Conservation (phyloP, 2,329 filamentous ascomycete species). For the Paramyrothecium sp. region DNA sequence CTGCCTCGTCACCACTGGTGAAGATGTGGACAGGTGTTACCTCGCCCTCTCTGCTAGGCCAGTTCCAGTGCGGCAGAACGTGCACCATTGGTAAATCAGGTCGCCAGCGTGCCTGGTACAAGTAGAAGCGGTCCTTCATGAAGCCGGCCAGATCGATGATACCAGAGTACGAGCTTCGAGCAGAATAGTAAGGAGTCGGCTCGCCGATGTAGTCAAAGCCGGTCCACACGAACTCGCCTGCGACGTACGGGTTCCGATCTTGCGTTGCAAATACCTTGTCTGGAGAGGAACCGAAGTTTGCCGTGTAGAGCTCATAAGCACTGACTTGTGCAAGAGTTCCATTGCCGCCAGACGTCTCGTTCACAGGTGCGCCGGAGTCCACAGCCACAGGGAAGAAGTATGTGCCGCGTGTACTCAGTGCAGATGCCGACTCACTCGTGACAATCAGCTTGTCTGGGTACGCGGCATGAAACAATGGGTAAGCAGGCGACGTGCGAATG, state of each 20-base stretch:
- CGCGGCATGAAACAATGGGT: constrained; percentile 38
- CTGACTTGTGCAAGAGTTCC: constrained; percentile 34
- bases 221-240: constrained; percentile 53
- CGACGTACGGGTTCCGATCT: constrained; percentile 46
- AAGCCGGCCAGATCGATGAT: constrained; percentile 58
- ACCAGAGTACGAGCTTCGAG: constrained; percentile 53
- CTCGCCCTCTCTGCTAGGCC: constrained; percentile 43
- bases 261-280: constrained; percentile 53
- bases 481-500: constrained; percentile 27
- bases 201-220: constrained; percentile 51
- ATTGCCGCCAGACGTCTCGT: constrained; percentile 37
- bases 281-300: constrained; percentile 44
- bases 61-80: constrained; percentile 57
- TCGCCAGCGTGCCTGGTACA: constrained; percentile 55
- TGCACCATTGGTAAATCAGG: constrained; percentile 46
- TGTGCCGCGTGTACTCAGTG: constrained; percentile 47
- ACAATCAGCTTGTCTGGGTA: constrained; percentile 48
- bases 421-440: constrained; percentile 40
- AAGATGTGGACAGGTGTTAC: constrained; percentile 55
- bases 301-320: constrained; percentile 50
- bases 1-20: constrained; percentile 49
- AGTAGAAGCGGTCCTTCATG: constrained; percentile 52
- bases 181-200: constrained; percentile 44
- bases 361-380: constrained; percentile 34
- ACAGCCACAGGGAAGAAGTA: constrained; percentile 51